These are phyloP conservation scores for Alopecurus myosuroides DNA, from an alignment of 176 grass and related monocot genomes.

Conservation along the genomic window DNA sequence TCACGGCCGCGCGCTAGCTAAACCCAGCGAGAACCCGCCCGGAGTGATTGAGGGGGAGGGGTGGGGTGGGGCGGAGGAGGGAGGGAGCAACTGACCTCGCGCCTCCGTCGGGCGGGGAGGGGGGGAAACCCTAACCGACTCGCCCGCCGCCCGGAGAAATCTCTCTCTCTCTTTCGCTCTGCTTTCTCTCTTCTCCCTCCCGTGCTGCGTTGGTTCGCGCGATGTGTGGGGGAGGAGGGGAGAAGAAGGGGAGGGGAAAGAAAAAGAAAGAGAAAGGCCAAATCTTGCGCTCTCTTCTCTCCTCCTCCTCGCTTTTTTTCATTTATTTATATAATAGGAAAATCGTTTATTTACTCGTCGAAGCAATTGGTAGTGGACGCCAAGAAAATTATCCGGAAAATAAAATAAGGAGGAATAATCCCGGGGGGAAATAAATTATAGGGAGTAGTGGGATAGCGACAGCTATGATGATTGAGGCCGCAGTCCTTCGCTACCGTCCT, in stretches of 20 bases:
- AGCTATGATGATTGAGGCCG: conserved; percentile 22
- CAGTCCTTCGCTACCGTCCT: background rate
- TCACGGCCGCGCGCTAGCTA: background rate
- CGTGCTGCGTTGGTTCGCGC: background rate
- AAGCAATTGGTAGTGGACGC: background rate
- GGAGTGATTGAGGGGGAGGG: background rate
- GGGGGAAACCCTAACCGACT: background rate
- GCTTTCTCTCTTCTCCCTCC: background rate
- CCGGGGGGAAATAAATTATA: background rate
- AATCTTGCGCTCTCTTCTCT: background rate
- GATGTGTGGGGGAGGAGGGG: background rate
- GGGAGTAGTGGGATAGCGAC: conserved; percentile 13
- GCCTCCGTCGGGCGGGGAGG: background rate
- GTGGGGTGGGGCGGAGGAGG: background rate
- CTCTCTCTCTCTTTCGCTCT: background rate
- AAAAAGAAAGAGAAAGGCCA: background rate
- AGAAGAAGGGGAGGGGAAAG: background rate
- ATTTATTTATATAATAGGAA: background rate
- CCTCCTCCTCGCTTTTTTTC: background rate
- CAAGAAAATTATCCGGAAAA: background rate
- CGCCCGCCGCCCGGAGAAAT: background rate
- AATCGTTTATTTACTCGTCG: background rate
- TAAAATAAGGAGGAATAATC: background rate
- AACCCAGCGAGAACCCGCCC: background rate
- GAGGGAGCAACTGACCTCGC: background rate